Evolutionary conservation across 2,329 filamentous ascomycete genomes (phyloP).

Genomic region (Alternaria hordeiaustralica): DNA sequence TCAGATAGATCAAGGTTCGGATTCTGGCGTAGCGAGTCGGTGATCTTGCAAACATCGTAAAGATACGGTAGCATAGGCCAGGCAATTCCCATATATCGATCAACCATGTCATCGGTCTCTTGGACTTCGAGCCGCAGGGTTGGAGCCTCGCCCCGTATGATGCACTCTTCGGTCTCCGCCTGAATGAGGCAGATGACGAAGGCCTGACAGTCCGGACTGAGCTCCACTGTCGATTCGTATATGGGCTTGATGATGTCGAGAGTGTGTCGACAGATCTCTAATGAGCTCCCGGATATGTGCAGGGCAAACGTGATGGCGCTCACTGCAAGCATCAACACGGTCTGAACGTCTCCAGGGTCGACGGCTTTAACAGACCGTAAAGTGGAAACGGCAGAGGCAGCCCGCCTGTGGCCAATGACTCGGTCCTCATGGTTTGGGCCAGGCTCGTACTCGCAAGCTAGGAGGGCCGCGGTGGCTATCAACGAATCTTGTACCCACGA

Average conservation of each 20-base stretch:
- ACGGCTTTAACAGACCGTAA: background rate
- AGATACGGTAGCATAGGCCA: conserved; percentile 3
- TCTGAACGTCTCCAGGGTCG: background rate
- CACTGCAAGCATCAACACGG: conserved; percentile 2
- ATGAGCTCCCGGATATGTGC: conserved; percentile 4
- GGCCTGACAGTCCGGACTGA: conserved; percentile 1
- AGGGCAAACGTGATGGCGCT: conserved; percentile 10
- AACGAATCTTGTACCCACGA: conserved; percentile 3
- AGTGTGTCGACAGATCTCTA: conserved; percentile 1
- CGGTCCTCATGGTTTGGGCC: background rate
- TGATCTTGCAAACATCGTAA: conserved; percentile 3
- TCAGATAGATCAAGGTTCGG: background rate
- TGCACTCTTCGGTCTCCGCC: conserved; percentile 3
- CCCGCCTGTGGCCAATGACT: conserved; percentile 4
- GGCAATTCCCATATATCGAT: conserved; percentile 10
- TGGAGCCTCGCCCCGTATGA: conserved; percentile 2
- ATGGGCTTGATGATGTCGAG: conserved; percentile 6
- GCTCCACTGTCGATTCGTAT: background rate
- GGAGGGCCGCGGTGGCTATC: conserved; percentile 8
- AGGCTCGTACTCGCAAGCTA: conserved; percentile 6
- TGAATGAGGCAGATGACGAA: conserved; percentile 7
- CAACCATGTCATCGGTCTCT: background rate
- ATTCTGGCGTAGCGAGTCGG: background rate
- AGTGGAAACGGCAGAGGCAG: conserved; percentile 4
- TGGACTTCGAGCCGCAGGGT: conserved; percentile 1